A percentile compares a stretch with the other conserved stretches of the same genome.
phyloP scores from a whole-genome alignment of 2,329 filamentous ascomycete species.

The Diplodia seriata region DNA sequence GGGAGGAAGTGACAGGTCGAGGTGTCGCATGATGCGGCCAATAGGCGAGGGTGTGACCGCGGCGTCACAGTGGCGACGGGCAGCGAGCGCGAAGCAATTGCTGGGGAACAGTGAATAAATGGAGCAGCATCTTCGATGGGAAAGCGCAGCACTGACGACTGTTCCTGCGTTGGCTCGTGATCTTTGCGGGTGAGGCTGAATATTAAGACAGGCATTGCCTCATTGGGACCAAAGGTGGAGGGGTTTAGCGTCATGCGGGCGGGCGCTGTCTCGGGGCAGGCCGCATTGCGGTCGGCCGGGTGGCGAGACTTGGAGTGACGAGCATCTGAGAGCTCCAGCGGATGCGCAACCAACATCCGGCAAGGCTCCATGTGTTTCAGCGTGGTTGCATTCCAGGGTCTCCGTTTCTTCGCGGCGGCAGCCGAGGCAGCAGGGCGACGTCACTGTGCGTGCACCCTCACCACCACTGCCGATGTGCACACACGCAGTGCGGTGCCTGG shows the following conservation, averaged over 20 bases:
- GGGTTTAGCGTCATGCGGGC: conserved; percentile 17
- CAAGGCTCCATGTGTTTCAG: conserved; percentile 6
- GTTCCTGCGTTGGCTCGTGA: conserved; percentile 30
- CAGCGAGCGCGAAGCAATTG: not conserved
- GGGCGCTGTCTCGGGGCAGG: conserved; percentile 14
- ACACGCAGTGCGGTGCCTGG: conserved; percentile 12
- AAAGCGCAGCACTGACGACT: not conserved
- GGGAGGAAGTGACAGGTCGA: conserved; percentile 2
- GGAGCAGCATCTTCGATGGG: conserved; percentile 7
- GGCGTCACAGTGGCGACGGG: conserved; percentile 5
- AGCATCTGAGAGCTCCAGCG: no score
- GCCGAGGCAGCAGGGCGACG: conserved; percentile 19
- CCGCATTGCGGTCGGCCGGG: not conserved
- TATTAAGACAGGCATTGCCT: not conserved
- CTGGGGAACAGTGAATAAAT: not conserved
- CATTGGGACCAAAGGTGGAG: conserved; percentile 9
- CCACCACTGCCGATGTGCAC: conserved; percentile 26
- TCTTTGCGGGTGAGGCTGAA: conserved; percentile 19
- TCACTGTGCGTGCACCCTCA: conserved; percentile 16
- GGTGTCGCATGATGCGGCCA: conserved; percentile 21
- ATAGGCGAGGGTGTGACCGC: conserved; percentile 18
- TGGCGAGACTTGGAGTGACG: conserved; percentile 11
- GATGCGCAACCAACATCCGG: no score
- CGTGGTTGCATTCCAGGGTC: conserved; percentile 19
- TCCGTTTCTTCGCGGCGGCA: conserved; percentile 13